phyloP scores from a whole-genome alignment of 1,284 basidiomycete species.

The Anthracocystis panici-leucophaei region DNA sequence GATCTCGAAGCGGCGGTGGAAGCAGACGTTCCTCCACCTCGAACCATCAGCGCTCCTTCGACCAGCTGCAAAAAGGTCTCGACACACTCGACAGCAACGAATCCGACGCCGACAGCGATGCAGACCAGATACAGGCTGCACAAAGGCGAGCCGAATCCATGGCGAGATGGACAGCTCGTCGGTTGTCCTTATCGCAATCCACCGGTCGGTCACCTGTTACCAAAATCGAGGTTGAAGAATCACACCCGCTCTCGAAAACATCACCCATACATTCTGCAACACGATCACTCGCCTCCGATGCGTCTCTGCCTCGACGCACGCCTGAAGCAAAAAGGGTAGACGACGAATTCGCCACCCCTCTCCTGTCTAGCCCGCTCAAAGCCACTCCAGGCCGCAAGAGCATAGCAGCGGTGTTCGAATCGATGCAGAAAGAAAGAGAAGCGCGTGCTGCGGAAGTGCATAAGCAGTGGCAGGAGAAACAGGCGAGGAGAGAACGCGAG shows the following conservation, averaged over 20 bases:
- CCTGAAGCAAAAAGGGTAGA: conserved; percentile 3
- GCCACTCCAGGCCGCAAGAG: conserved; percentile 37
- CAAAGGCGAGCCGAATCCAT: conserved; percentile 33
- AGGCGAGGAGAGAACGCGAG: conserved; percentile 39
- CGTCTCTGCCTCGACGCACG: conserved; percentile 8
- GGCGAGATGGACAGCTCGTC: conserved; percentile 42
- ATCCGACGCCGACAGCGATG: conserved; percentile 36
- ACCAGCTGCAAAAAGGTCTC: conserved; percentile 33
- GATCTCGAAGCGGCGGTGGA: not conserved
- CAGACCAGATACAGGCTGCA: conserved; percentile 19
- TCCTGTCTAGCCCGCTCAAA: conserved; percentile 8
- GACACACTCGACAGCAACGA: conserved; percentile 27
- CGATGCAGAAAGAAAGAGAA: conserved; percentile 50
- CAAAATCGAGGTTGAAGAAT: conserved; percentile 1
- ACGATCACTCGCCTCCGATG: conserved; percentile 16
- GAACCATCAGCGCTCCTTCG: conserved; percentile 34
- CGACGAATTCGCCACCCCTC: conserved; percentile 1
- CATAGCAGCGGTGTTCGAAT: conserved; percentile 51
- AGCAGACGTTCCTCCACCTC: conserved; percentile 14
- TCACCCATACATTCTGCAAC: conserved; percentile 6
- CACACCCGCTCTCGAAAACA: not conserved
- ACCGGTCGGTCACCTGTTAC: not conserved
- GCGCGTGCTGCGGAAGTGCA: conserved; percentile 34
- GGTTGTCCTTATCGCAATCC: conserved; percentile 9
- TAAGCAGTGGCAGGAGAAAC: conserved; percentile 43